phyloP scores from a whole-genome alignment of 129 eudicot species.

The Lactuca saligna region DNA sequence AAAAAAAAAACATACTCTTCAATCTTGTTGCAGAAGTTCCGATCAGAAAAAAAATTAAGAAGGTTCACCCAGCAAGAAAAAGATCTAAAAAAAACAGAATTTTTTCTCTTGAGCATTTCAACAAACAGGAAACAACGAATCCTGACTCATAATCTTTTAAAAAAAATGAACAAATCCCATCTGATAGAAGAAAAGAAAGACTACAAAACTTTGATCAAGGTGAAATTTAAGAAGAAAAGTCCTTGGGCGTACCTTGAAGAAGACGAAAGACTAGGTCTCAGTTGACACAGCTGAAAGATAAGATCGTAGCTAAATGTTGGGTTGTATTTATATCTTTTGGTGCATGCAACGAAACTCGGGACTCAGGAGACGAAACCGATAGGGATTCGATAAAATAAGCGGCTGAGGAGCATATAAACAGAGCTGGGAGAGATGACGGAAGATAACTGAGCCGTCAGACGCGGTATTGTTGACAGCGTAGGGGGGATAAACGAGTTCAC shows the following conservation, averaged over 20 bases:
- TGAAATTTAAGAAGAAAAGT: conserved; percentile 1
- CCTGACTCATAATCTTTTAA: background rate
- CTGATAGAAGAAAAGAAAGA: background rate
- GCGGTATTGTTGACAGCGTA: conserved; percentile 1
- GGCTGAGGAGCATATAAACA: conserved; percentile 28
- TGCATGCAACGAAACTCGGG: background rate
- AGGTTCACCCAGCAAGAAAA: background rate
- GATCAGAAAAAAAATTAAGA: too few relatives aligned
- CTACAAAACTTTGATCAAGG: conserved; percentile 3
- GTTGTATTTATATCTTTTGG: background rate
- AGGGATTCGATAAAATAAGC: conserved; percentile 21
- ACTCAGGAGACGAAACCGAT: conserved; percentile 13
- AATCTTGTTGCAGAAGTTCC: background rate
- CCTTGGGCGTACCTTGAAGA: conserved; percentile 21
- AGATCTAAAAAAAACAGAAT: background rate
- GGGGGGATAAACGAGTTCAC: background rate
- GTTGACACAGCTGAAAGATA: conserved; percentile 7
- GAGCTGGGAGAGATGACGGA: conserved; percentile 21
- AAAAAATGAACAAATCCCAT: background rate
- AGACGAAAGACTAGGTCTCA: background rate
- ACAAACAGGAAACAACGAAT: conserved; percentile 2
- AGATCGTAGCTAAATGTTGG: background rate
- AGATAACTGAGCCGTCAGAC: conserved; percentile 26
- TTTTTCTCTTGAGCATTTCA: background rate
- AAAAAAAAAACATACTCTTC: background rate